Evolutionary conservation across 2,329 filamentous ascomycete genomes (phyloP).

Genomic region (Phialemoniopsis sp.): DNA sequence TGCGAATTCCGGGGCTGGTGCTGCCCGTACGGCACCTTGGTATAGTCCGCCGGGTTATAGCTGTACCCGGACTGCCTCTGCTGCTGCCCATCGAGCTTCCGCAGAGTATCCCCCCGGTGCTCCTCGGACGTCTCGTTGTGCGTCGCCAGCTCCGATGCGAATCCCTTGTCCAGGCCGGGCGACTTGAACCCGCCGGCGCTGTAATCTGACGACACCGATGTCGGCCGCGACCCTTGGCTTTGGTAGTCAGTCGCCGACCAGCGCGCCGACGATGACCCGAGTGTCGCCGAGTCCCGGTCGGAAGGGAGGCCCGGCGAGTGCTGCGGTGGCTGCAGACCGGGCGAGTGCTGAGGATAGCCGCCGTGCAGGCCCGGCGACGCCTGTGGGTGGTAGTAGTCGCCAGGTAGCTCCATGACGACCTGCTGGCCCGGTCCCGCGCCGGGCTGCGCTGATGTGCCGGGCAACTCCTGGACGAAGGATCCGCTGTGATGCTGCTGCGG

Average conservation of each 20-base stretch:
- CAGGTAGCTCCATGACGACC: slow-evolving; percentile 33
- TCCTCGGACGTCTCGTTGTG: slow-evolving; percentile 45
- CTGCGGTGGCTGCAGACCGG: slow-evolving; percentile 19
- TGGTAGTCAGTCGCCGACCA: slow-evolving; percentile 30
- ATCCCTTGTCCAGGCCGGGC: slow-evolving; percentile 33
- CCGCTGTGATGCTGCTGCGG: slow-evolving; percentile 12
- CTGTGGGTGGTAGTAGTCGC: slow-evolving; percentile 40
- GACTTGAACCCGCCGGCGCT: slow-evolving; percentile 27
- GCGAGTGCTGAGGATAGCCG: slow-evolving; percentile 23
- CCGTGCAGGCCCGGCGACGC: too few species aligned
- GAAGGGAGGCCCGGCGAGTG: slow-evolving; percentile 8
- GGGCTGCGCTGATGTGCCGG: slow-evolving; percentile 15
- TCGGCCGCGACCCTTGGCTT: slow-evolving; percentile 27
- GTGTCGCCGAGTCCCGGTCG: slow-evolving; percentile 21
- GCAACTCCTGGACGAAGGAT: slow-evolving; percentile 31
- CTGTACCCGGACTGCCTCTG: slow-evolving; percentile 16
- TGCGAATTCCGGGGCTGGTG: background rate
- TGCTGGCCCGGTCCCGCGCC: too few species aligned
- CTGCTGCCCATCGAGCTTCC: slow-evolving; percentile 14
- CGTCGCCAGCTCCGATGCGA: slow-evolving; percentile 37
- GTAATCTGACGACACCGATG: slow-evolving; percentile 25
- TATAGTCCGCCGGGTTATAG: slow-evolving; percentile 37
- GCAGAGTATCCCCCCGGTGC: slow-evolving; percentile 22
- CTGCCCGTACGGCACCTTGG: slow-evolving; percentile 7
- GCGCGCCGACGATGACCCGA: slow-evolving; percentile 18